phyloP scores from a whole-genome alignment of 305 asterid species.

The Fraxinus paxiana region DNA sequence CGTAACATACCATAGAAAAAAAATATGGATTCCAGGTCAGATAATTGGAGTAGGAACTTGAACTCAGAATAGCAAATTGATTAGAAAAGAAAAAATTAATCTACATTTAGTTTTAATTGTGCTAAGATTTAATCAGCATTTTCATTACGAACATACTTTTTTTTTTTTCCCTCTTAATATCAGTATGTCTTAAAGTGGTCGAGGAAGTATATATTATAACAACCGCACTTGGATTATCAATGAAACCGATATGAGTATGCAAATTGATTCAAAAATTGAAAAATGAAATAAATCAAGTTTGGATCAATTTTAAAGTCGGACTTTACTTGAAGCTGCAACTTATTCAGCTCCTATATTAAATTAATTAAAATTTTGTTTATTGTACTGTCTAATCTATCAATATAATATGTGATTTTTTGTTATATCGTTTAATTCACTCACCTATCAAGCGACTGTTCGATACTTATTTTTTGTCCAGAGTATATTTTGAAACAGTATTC shows the following conservation, averaged over 20 bases:
- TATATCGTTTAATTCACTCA: not conserved
- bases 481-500: too few species aligned
- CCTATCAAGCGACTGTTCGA: not conserved
- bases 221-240: not conserved
- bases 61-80: not conserved
- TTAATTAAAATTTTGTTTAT: too few species aligned
- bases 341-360: not conserved
- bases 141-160: not conserved
- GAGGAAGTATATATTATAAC: not conserved
- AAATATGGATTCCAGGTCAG: not conserved
- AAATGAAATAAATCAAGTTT: not conserved
- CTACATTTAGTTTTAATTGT: too few species aligned
- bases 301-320: not conserved
- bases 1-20: not conserved
- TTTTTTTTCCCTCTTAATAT: too few species aligned
- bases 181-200: not conserved
- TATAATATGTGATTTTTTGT: too few species aligned
- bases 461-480: too few species aligned
- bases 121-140: not conserved
- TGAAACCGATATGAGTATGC: not conserved
- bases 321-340: not conserved
- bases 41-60: not conserved
- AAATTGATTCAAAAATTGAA: not conserved
- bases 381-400: not conserved
- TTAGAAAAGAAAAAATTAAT: not conserved